Base-by-base conservation (phyloP, 257 asterid genomes). In the Coffea canephora region DNA sequence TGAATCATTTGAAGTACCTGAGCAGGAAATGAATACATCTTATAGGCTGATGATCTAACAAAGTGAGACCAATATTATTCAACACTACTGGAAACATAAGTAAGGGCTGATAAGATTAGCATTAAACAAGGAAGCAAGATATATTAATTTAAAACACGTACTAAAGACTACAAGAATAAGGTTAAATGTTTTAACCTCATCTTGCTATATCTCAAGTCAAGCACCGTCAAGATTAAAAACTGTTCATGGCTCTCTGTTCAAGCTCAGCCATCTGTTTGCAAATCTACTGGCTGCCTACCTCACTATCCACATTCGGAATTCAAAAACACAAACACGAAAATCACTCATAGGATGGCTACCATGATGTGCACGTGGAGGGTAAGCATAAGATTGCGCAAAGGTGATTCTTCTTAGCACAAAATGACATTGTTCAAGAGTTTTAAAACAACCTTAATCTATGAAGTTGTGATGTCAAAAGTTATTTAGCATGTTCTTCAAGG, bases 1-100 rank as follows among this genome's bases (percentile, higher is more conserved):
- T 39, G 85, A 79, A 88, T 89, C 91, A 65, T 82, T 88, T 52
- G 93, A 88, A 82, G 87, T 82, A 41, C 92, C 96, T 94, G 92
- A 85, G 69, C 43, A 54, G 59, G 45, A 55, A 77, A 69, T 23
- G 62, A 55, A 41, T 65, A 52, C 57, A 71, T 19, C 34, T 81
- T 73, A 85, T 78, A 65, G 36, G 68, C 74, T 68, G 68, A 76
- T 62, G 43, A 82, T 31, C 36, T 21, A 71, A 77, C 45, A 78
- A 79, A 82, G 71, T 31, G 43, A 73, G 46, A 50, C 19, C 39
- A 70, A 78, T 54, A 55, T 69, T 71, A 50, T 50, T 16, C 52
- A 75, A 43, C 19, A 81, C 0, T 27, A 13, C 27, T 3, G 3
- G 52, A 27, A 74, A 19, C 54, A 34, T 21, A n/a, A 31, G n/a